A percentile compares a stretch with the other conserved stretches of the same genome.
Evolutionary conservation across 345 rosid genomes (phyloP).

Genomic region (Ailanthus altissimus): DNA sequence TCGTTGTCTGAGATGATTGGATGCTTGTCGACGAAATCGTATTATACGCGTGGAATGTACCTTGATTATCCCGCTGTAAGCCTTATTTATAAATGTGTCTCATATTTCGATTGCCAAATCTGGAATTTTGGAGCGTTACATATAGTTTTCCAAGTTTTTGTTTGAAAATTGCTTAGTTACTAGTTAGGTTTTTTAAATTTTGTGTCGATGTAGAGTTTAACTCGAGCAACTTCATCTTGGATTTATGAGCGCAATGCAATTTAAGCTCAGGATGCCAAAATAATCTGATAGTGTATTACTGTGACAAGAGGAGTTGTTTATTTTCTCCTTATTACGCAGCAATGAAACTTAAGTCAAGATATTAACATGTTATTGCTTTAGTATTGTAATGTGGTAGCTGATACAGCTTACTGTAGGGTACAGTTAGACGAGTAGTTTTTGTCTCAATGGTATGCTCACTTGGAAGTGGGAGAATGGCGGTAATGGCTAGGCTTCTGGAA

Average conservation of each 20-base stretch:
- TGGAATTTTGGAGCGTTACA: not conserved
- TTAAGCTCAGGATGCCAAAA: too few species aligned
- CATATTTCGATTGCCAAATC: not conserved
- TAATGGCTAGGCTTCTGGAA: constrained; percentile 59
- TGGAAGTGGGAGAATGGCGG: constrained; percentile 59
- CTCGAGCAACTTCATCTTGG: not conserved
- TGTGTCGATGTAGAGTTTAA: not conserved
- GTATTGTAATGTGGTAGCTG: constrained; percentile 1
- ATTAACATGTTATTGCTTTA: not conserved
- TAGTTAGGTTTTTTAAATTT: not conserved
- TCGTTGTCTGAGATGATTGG: not conserved
- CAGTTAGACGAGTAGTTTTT: constrained; percentile 23
- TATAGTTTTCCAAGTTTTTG: not conserved
- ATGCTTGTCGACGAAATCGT: not conserved
- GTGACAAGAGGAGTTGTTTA: not conserved
- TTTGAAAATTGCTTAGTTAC: not conserved
- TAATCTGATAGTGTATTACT: not conserved
- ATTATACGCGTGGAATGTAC: constrained; percentile 4
- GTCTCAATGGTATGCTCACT: constrained; percentile 61
- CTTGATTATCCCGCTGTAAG: not conserved
- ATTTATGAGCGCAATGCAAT: too few species aligned
- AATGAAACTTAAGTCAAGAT: not conserved
- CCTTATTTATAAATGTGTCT: not conserved
- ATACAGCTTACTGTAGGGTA: constrained; percentile 18
- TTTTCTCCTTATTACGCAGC: not conserved